These are phyloP conservation scores for Ormosia semicastrata DNA, from an alignment of 306 rosid genomes.

Conservation along the genomic window DNA sequence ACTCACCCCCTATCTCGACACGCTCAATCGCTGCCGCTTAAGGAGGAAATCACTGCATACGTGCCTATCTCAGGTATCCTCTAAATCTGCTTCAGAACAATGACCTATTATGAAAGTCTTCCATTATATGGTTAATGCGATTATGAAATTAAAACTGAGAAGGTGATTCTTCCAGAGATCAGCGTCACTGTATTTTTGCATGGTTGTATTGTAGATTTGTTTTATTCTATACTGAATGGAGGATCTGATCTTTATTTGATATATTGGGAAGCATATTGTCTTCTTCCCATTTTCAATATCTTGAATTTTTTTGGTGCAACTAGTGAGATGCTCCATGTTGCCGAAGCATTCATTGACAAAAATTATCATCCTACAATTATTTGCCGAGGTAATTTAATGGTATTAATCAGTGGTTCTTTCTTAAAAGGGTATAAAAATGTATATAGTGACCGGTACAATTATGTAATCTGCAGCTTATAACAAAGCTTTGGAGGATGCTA, in stretches of 20 bases:
- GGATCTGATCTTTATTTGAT: not conserved
- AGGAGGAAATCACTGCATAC: too few relatives aligned
- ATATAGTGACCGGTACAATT: not conserved
- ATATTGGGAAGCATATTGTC: not conserved
- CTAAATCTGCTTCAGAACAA: too few relatives aligned
- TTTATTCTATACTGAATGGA: not conserved
- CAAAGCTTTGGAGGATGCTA: slow-evolving; percentile 95
- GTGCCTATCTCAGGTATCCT: too few relatives aligned
- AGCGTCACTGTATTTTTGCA: not conserved
- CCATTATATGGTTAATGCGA: not conserved
- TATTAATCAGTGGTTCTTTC: not conserved
- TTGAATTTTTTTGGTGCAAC: slow-evolving; percentile 47
- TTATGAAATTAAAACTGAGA: not conserved
- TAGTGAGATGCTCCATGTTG: slow-evolving; percentile 99
- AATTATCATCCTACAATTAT: slow-evolving; percentile 88
- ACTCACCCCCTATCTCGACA: too few relatives aligned
- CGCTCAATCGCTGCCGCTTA: too few relatives aligned
- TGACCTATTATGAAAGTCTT: not conserved
- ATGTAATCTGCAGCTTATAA: slow-evolving; percentile 65
- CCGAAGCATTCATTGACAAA: slow-evolving; percentile 87
- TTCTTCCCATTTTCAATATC: not conserved
- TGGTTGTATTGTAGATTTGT: not conserved
- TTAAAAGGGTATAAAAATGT: not conserved
- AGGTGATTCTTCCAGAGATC: not conserved
- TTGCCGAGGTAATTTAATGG: slow-evolving; percentile 68